Evolutionary conservation across 768 basidiomycete species (phyloP).

Genomic region (Leccinum rimulosum): DNA sequence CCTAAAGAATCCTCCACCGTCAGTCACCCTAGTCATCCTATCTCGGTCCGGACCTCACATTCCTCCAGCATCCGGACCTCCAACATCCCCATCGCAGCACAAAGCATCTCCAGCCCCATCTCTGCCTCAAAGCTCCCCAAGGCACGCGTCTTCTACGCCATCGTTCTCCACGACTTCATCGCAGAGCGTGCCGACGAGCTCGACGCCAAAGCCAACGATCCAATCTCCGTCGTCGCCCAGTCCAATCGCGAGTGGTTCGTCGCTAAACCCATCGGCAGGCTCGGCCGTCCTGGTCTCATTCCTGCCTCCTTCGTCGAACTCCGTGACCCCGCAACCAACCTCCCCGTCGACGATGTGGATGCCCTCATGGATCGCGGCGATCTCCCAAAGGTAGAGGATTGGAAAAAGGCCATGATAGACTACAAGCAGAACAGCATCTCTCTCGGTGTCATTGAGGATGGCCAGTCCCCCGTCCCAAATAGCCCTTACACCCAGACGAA

Average conservation of each 20-base stretch:
- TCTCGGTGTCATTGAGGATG: constrained; percentile 82
- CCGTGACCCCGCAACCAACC: constrained; percentile 85
- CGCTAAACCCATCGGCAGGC: constrained; percentile 92
- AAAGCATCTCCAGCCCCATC: constrained; percentile 31
- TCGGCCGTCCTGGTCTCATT: constrained; percentile 95
- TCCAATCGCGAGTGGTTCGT: constrained; percentile 99
- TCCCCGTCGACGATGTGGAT: constrained; percentile 71
- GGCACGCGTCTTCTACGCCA: constrained; percentile 81
- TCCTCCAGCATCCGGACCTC: constrained; percentile 42
- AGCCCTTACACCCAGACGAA: constrained; percentile 37
- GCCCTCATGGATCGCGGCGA: constrained; percentile 82
- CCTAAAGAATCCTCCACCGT: constrained; percentile 62
- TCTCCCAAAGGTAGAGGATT: constrained; percentile 96
- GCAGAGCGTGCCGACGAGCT: constrained; percentile 98
- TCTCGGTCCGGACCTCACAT: not conserved
- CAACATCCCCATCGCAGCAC: constrained; percentile 21
- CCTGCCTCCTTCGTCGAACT: constrained; percentile 97
- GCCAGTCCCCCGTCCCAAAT: constrained; percentile 42
- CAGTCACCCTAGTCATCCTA: constrained; percentile 3
- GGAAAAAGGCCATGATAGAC: constrained; percentile 92
- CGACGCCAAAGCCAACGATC: constrained; percentile 90
- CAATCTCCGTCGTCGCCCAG: constrained; percentile 96
- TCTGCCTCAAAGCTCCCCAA: constrained; percentile 35
- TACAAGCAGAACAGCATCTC: constrained; percentile 98
- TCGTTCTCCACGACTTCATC: constrained; percentile 91